phyloP scores from a whole-genome alignment of 768 basidiomycete species.

The Agaricus subrufescens region DNA sequence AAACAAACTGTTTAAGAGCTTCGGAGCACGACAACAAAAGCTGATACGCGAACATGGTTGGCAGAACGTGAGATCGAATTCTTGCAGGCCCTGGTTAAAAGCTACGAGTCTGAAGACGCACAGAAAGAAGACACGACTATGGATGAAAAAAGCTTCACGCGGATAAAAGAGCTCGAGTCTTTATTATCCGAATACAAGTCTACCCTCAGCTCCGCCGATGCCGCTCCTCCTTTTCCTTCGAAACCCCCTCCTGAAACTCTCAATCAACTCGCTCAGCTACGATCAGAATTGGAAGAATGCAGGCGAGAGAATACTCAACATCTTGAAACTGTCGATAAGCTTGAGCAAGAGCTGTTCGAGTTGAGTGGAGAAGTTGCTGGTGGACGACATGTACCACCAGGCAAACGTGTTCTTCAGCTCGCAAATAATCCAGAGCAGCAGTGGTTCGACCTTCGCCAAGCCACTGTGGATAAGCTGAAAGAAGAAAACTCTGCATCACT shows the following conservation, averaged over 20 bases:
- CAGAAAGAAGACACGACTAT: conserved; percentile 23
- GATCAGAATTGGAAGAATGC: conserved; percentile 3
- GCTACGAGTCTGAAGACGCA: conserved; percentile 58
- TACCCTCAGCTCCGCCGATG: conserved; percentile 38
- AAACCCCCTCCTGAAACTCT: conserved; percentile 13
- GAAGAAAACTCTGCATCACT: conserved; percentile 83
- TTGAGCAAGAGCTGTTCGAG: conserved; percentile 78
- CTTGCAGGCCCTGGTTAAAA: conserved; percentile 61
- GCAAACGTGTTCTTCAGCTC: conserved; percentile 63
- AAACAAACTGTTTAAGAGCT: conserved; percentile 32
- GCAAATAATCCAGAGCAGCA: conserved; percentile 78
- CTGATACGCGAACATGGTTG: conserved; percentile 25
- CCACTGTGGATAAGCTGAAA: conserved; percentile 69
- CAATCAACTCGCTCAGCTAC: conserved; percentile 3
- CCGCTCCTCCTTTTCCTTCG: neutral
- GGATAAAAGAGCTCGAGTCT: conserved; percentile 50
- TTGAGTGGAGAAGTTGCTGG: conserved; percentile 71
- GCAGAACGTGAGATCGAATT: conserved; percentile 63
- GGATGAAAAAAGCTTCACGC: conserved; percentile 35
- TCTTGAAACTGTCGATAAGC: conserved; percentile 54
- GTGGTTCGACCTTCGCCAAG: conserved; percentile 74
- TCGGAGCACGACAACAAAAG: conserved; percentile 30
- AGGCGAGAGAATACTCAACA: conserved; percentile 22
- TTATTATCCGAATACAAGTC: conserved; percentile 53
- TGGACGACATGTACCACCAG: conserved; percentile 71